Conservation (phyloP, 1,139 yeast genomes). For the Diutina scorzettiae region DNA sequence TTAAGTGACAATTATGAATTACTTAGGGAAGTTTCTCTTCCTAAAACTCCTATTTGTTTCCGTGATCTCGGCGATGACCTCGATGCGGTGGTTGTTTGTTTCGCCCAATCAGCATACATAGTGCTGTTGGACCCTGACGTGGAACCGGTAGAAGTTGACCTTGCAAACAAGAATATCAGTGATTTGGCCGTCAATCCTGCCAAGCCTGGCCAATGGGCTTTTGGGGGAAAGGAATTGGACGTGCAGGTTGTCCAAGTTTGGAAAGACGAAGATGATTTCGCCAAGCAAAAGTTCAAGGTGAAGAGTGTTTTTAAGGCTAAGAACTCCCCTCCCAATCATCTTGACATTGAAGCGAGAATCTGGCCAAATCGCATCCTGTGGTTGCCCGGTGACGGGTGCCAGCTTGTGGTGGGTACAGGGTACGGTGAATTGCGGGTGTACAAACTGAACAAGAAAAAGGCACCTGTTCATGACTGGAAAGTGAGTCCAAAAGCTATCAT, state of each 20-base stretch:
- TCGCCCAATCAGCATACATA: slow-evolving; percentile 33
- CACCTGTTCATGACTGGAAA: slow-evolving; percentile 41
- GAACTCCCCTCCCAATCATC: slow-evolving; percentile 55
- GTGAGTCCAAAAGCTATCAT: slow-evolving; percentile 37
- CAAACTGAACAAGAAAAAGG: slow-evolving; percentile 46
- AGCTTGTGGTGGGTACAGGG: slow-evolving; percentile 52
- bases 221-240: slow-evolving; percentile 68
- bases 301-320: slow-evolving; percentile 36
- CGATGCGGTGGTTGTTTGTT: slow-evolving; percentile 26
- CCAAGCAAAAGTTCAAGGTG: slow-evolving; percentile 10
- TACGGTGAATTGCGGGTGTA: slow-evolving; percentile 60
- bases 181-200: slow-evolving; percentile 36
- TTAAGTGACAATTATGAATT: slow-evolving; percentile 11
- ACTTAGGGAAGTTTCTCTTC: slow-evolving; percentile 18
- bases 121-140: slow-evolving; percentile 17
- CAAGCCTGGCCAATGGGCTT: slow-evolving; percentile 40
- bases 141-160: slow-evolving; percentile 18
- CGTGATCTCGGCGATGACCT: slow-evolving; percentile 16
- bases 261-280: neutral
- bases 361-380: slow-evolving; percentile 48
- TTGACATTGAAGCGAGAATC: slow-evolving; percentile 56
- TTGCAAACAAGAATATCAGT: slow-evolving; percentile 16
- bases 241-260: slow-evolving; percentile 37
- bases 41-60: slow-evolving; percentile 26
- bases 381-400: slow-evolving; percentile 19